Base-by-base conservation (phyloP, 768 basidiomycete genomes). In the Cystofilobasidium macerans region DNA sequence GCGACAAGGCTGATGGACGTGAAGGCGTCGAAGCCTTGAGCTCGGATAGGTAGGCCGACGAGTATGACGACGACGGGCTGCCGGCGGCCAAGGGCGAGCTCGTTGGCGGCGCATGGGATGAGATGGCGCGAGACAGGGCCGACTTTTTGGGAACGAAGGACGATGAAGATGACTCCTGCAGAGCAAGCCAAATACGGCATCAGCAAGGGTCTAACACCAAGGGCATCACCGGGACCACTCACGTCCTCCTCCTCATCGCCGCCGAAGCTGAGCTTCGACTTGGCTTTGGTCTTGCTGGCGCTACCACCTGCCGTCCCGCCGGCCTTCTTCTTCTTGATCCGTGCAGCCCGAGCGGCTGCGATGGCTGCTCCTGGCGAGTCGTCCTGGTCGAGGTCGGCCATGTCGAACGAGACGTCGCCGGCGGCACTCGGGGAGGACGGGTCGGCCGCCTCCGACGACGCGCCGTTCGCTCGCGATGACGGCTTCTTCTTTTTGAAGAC, bases 21-120 rank as follows among this genome's bases (percentile, higher is more conserved):
- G 73, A 72, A 0, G 76, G 76, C 0, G 87, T 92, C 70, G 80
- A 86, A 4, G 88, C 87, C 78, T 86, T 89, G 48, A 92, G 80
- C 73, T 90, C 82, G 38, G 82, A 82, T 43, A 92, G 80, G 75
- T 89, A 83, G 51, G 83, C 85, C 35, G 83, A 79, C 69, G 86
- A 84, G 73, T 92, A 92, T 20, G 65, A 53, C 32, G 47, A 64
- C 42, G 65, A 54, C 12, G 65, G 59, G 2, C 59, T 28, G 26
- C 51, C 42, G 6, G 51, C 30, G 28, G 51, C 51, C 9, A 54
- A 18, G 7, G 54, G 58, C 20, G 65, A 54, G 22, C 43, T 22
- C n/a, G 64, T 43, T 28, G 58, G 57, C 36, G 57, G 58, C 16
- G 45, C 56, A 13, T 59, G 65, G 32, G 60, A 28, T n/a, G 60